These are phyloP conservation scores for Suillus tomentosus DNA, from an alignment of 768 basidiomycete species.

Conservation along the genomic window DNA sequence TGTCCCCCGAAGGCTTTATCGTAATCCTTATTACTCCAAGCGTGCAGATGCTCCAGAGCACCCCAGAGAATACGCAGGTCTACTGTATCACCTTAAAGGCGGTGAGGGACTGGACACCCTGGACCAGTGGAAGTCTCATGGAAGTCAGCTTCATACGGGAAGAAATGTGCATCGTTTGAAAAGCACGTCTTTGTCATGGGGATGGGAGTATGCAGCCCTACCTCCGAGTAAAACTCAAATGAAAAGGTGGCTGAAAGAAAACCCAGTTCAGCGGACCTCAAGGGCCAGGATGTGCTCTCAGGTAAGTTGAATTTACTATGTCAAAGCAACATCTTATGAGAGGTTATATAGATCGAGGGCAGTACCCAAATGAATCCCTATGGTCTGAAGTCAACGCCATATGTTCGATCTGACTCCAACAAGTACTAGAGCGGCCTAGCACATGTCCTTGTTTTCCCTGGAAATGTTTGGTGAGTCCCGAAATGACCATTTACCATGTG, in stretches of 20 bases:
- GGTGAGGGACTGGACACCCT: constrained; percentile 57
- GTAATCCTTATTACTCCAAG: constrained; percentile 79
- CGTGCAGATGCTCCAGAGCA: constrained; percentile 65
- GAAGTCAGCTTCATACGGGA: constrained; percentile 11
- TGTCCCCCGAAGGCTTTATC: constrained; percentile 66
- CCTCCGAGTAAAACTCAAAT: constrained; percentile 66
- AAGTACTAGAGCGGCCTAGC: constrained; percentile 64
- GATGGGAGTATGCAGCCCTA: constrained; percentile 80
- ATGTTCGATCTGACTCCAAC: constrained; percentile 38
- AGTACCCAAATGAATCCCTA: constrained; percentile 75
- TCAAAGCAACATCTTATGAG: background rate
- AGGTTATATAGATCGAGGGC: constrained; percentile 56
- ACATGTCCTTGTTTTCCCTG: constrained; percentile 78
- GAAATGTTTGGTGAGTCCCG: constrained; percentile 77
- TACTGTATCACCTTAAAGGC: constrained; percentile 71
- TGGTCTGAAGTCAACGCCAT: constrained; percentile 63
- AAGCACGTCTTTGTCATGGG: constrained; percentile 42
- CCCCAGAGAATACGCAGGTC: constrained; percentile 79
- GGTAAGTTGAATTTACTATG: constrained; percentile 34
- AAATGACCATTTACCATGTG: background rate
- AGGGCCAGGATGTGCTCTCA: constrained; percentile 47
- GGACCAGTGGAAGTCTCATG: constrained; percentile 54
- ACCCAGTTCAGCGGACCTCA: constrained; percentile 19
- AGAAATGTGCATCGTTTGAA: constrained; percentile 8
- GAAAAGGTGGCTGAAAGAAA: constrained; percentile 51